Percentiles rank a stretch among this genome's conserved stretches.
Evolutionary conservation across 345 rosid genomes (phyloP).

Genomic region (Nephelium lappaceum): DNA sequence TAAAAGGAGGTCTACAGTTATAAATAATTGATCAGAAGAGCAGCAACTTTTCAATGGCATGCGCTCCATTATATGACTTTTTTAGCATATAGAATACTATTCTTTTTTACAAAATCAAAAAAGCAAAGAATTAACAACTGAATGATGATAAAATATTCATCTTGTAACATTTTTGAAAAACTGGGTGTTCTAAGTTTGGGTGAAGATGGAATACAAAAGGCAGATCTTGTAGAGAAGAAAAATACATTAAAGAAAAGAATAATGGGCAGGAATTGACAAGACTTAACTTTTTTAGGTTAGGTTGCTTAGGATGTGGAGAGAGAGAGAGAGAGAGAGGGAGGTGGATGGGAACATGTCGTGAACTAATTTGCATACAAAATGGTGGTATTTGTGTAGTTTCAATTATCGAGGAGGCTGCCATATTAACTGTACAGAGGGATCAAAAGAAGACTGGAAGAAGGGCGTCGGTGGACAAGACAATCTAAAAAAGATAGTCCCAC

Average conservation of each 20-base stretch:
- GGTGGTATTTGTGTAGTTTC: not conserved
- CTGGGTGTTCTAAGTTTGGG: not conserved
- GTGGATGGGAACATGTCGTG: slow-evolving; percentile 3
- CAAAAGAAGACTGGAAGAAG: not conserved
- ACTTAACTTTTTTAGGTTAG: not conserved
- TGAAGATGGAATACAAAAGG: not conserved
- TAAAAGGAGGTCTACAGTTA: not conserved
- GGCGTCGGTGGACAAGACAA: slow-evolving; percentile 28
- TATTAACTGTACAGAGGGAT: not conserved
- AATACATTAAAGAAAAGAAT: not conserved
- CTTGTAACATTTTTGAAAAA: not conserved
- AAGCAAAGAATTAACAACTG: not conserved
- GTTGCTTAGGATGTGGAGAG: not conserved
- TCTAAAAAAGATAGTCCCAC: slow-evolving; percentile 18
- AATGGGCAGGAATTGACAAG: not conserved
- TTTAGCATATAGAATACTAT: not conserved
- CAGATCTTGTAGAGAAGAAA: not conserved
- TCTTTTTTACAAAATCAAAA: not conserved
- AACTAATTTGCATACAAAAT: not conserved
- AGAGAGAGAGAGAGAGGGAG: not conserved
- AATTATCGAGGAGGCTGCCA: not conserved
- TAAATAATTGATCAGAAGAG: not conserved
- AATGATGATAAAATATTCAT: not conserved
- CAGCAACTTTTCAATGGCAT: slow-evolving; percentile 18
- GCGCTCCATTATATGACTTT: slow-evolving; percentile 1